These are phyloP conservation scores for Brettanomyces anomalus DNA, from an alignment of 805 yeast genomes.

Conservation along the genomic window DNA sequence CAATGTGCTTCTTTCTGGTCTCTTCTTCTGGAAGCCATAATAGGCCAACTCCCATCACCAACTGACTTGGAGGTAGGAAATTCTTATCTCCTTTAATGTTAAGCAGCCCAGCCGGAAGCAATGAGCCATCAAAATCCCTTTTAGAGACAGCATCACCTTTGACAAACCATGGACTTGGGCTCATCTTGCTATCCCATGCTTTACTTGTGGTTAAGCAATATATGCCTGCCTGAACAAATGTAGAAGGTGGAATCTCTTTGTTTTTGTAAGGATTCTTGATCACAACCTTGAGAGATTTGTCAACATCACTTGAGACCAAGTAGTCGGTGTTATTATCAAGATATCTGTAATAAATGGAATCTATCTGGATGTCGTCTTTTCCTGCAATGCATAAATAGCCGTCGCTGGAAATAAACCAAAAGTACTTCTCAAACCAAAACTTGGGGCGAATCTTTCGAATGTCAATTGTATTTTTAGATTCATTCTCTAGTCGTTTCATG, in stretches of 20 bases:
- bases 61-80: slow-evolving; percentile 65
- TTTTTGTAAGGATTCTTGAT: slow-evolving; percentile 70
- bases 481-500: slow-evolving; percentile 51
- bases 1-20: slow-evolving; percentile 29
- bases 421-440: slow-evolving; percentile 88
- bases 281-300: slow-evolving; percentile 67
- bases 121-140: slow-evolving; percentile 46
- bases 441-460: slow-evolving; percentile 60
- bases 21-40: slow-evolving; percentile 62
- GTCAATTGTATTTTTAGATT: slow-evolving; percentile 37
- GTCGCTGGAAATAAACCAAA: slow-evolving; percentile 90
- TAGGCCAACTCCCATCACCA: slow-evolving; percentile 86
- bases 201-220: slow-evolving; percentile 72
- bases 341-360: slow-evolving; percentile 70
- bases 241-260: slow-evolving; percentile 72
- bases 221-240: slow-evolving; percentile 84
- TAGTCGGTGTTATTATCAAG: slow-evolving; percentile 61
- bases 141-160: slow-evolving; percentile 61
- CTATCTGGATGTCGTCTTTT: slow-evolving; percentile 70
- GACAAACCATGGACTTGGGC: slow-evolving; percentile 83
- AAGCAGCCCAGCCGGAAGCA: slow-evolving; percentile 56
- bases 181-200: slow-evolving; percentile 84
- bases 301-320: slow-evolving; percentile 65
- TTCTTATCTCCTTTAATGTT: slow-evolving; percentile 45
- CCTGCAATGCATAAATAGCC: slow-evolving; percentile 84